Conservation (phyloP, 176 grass and related monocot genomes). For the Oryza officinalis region DNA sequence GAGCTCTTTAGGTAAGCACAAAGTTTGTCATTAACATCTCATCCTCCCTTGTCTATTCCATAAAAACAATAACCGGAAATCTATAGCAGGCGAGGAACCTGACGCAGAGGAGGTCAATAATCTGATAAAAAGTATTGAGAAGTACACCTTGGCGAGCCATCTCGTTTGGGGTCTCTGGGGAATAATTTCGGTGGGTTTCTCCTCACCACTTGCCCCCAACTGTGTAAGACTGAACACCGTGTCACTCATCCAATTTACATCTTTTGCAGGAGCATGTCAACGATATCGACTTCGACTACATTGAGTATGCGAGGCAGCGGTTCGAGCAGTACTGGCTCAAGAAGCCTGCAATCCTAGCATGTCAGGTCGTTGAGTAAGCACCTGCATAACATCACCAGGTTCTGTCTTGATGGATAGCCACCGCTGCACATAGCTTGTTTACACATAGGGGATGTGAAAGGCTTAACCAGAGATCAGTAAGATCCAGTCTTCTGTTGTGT, state of each 20-base stretch:
- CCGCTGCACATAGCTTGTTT: no score
- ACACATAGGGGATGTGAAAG: no score
- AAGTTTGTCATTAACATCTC: not conserved
- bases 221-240: not conserved
- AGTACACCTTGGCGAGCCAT: constrained; percentile 67
- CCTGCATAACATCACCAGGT: no score
- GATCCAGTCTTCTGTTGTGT: no score
- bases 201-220: not conserved
- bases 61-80: not conserved
- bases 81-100: constrained; percentile 48
- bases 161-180: constrained; percentile 79
- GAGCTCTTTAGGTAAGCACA: constrained; percentile 56
- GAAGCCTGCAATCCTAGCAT: constrained; percentile 25
- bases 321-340: constrained; percentile 62
- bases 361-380: no score
- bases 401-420: no score
- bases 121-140: constrained; percentile 53
- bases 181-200: constrained; percentile 61
- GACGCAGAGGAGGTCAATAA: constrained; percentile 35
- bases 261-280: constrained; percentile 55
- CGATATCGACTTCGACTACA: constrained; percentile 79
- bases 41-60: not conserved
- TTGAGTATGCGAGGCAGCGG: constrained; percentile 73
- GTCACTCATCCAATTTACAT: not conserved
- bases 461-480: no score